phyloP scores from a whole-genome alignment of 371 early-diverging fungal genomes.

The Mucor sp. region DNA sequence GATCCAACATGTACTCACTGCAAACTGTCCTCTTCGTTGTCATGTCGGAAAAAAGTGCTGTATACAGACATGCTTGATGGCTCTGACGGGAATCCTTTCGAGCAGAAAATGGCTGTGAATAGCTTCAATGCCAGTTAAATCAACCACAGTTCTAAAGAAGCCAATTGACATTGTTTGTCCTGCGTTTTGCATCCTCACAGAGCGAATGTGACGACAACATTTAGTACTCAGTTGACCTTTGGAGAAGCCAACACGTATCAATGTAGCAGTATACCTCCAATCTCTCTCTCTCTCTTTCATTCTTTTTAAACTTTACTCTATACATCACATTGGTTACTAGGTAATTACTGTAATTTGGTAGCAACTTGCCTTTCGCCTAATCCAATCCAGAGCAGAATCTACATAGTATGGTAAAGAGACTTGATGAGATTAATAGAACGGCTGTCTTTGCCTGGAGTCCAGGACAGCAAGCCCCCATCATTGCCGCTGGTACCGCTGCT shows the following conservation, averaged over 20 bases:
- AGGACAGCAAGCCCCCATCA: constrained; percentile 66
- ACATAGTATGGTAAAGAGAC: constrained; percentile 50
- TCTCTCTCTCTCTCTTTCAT: not conserved
- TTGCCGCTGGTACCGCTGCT: constrained; percentile 95
- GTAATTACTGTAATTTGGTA: not conserved
- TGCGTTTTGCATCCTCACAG: not conserved
- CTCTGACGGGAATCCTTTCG: not conserved
- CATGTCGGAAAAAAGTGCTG: not conserved
- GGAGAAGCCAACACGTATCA: constrained; percentile 6
- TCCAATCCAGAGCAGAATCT: not conserved
- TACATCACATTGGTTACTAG: not conserved
- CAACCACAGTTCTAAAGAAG: not conserved
- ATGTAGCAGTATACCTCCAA: not conserved
- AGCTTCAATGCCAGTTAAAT: not conserved
- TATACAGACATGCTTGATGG: not conserved
- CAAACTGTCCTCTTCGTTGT: not conserved
- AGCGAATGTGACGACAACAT: not conserved
- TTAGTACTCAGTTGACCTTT: constrained; percentile 2
- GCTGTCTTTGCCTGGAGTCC: constrained; percentile 87
- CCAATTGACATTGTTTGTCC: constrained; percentile 3
- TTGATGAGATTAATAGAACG: constrained; percentile 79
- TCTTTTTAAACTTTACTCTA: not conserved
- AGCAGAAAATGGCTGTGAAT: not conserved
- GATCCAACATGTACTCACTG: not conserved
- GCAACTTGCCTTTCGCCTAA: not conserved